Base-by-base conservation (phyloP, 176 grass and related monocot species). In the Urochloa ruziziensis region DNA sequence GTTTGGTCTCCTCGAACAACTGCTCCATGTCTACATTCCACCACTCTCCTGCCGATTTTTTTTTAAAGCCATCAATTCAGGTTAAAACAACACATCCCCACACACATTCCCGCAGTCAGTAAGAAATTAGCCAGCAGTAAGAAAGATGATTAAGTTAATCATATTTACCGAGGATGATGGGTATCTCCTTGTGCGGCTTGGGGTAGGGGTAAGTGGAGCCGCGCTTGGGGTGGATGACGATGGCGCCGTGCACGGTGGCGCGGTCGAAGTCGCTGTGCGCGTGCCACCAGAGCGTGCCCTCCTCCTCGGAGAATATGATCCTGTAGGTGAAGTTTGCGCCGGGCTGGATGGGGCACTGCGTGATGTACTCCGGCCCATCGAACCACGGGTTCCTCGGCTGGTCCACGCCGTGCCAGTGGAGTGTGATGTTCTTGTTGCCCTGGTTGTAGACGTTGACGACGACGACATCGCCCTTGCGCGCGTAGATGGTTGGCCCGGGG, bases 341-440 rank as follows among this genome's bases (percentile, higher is more conserved):
- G 6, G 87, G 77, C 52, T 53, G 82, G 25, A 92, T 89, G 9
- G 83, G 86, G 25, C 91, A 92, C 59, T 89, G 91, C 10, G 91
- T 89, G 25, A 92, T 89, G 83, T 87, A 86, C 86, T 87, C 83
- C 6, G 91, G 87, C 4, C 91, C 91, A 0, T 89, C 91, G 10
- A 51, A 86, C 91, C 91, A 92, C 25, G 87, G 88, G 69, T 95
- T 87, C 17, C 85, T 63, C 0, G 85, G 90, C 82, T 95, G 85
- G 47, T 81, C 78, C 33, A 95, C 90, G 7, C 93, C 93, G 19
- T 95, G 93, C 90, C 93, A 92, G 82, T 92, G 93, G 56, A 94
- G 65, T 42, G 93, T 95, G 84, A 95, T 92, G 73, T 95, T 92
- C 13, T 90, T 83, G 7, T 86, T 34, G 53, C 86, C 93, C n/a